phyloP scores from a whole-genome alignment of 179 eudicot genomes.

The Beta corolliflora region DNA sequence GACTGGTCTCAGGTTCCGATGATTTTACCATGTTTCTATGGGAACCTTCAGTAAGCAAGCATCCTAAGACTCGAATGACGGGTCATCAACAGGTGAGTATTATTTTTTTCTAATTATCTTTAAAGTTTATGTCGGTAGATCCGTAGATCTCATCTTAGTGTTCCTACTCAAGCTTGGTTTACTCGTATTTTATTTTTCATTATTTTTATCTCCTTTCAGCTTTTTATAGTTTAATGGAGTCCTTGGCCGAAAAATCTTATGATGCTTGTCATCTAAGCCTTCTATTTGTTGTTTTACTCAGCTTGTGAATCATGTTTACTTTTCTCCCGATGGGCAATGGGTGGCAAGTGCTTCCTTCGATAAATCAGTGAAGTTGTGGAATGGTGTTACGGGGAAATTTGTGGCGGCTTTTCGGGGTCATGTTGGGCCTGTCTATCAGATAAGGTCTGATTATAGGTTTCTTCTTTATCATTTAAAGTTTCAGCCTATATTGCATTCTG shows the following conservation, averaged over 20 bases:
- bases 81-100: constrained; percentile 91
- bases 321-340: constrained; percentile 96
- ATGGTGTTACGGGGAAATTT: too few species aligned
- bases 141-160: too few species aligned
- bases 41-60: constrained; percentile 90
- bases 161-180: too few species aligned
- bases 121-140: too few species aligned
- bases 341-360: constrained; percentile 97
- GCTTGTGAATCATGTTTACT: constrained; percentile 95
- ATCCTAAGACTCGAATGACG: constrained; percentile 94
- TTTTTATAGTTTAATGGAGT: background rate
- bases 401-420: constrained; percentile 92
- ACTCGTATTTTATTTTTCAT: too few species aligned
- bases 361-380: constrained; percentile 70
- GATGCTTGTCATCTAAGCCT: constrained; percentile 14
- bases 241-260: background rate
- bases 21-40: constrained; percentile 97
- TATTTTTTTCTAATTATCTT: background rate
- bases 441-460: constrained; percentile 50
- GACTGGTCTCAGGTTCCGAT: constrained; percentile 97
- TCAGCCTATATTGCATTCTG: too few species aligned
- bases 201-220: background rate
- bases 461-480: too few species aligned
- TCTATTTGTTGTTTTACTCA: constrained; percentile 26
- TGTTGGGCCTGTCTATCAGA: constrained; percentile 95